Percentiles rank a stretch among this genome's conserved stretches.
phyloP scores from a whole-genome alignment of 1,139 yeast genomes.

The Suhomyces anneliseae region DNA sequence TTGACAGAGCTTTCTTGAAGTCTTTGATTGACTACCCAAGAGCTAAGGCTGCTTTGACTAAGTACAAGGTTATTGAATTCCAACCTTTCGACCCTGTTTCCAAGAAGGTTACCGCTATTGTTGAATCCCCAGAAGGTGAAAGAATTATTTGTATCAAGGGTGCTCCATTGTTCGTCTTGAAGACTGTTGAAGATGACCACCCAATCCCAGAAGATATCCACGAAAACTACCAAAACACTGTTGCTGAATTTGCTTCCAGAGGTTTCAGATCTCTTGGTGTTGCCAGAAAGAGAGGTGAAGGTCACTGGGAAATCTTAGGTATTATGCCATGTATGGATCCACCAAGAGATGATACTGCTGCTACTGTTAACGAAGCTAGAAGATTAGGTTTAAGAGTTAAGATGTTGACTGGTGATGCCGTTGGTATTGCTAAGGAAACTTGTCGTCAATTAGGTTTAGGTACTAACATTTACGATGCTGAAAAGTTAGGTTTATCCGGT shows the following conservation, averaged over 20 bases:
- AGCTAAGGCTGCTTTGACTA: slow-evolving; percentile 92
- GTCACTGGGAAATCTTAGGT: slow-evolving; percentile 97
- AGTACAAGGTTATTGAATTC: slow-evolving; percentile 93
- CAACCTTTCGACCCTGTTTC: slow-evolving; percentile 98
- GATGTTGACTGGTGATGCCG: slow-evolving; percentile 99
- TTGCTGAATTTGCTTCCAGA: slow-evolving; percentile 96
- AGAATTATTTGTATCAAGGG: slow-evolving; percentile 96
- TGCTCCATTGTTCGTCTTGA: slow-evolving; percentile 92
- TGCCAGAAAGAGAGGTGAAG: slow-evolving; percentile 99
- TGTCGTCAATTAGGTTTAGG: slow-evolving; percentile 97
- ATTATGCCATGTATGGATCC: slow-evolving; percentile 99
- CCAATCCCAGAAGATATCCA: slow-evolving; percentile 95
- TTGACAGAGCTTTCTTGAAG: slow-evolving; percentile 95
- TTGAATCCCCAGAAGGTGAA: slow-evolving; percentile 96
- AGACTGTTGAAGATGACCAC: slow-evolving; percentile 96
- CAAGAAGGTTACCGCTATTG: slow-evolving; percentile 92
- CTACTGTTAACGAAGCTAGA: slow-evolving; percentile 92
- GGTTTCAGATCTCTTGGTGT: slow-evolving; percentile 99
- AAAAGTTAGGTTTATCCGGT: slow-evolving; percentile 94
- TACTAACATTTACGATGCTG: slow-evolving; percentile 96
- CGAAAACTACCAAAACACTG: slow-evolving; percentile 94
- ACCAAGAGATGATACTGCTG: slow-evolving; percentile 98
- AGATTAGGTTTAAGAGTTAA: slow-evolving; percentile 90
- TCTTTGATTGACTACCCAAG: slow-evolving; percentile 84
- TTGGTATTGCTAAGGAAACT: slow-evolving; percentile 98